Conservation (phyloP, 2,329 filamentous ascomycete species). For the Lachnellula suecica region DNA sequence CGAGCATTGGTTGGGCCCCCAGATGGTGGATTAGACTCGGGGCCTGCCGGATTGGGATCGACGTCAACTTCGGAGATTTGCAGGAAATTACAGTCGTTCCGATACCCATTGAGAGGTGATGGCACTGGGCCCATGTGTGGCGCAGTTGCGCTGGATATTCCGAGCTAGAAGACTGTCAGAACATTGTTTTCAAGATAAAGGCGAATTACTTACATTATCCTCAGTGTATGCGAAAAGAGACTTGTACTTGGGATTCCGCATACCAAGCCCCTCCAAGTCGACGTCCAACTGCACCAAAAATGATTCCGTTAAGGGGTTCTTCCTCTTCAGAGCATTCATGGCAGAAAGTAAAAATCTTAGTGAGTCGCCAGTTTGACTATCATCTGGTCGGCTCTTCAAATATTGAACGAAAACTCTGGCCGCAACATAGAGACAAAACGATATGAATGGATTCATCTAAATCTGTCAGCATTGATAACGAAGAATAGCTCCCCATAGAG, state of each 20-base stretch:
- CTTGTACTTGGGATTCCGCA: conserved; percentile 56
- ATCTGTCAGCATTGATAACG: conserved; percentile 18
- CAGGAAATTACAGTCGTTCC: conserved; percentile 19
- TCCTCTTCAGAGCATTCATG: conserved; percentile 84
- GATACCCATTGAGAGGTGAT: neutral
- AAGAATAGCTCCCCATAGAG: neutral
- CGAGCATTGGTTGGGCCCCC: neutral
- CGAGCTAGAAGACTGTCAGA: conserved; percentile 24
- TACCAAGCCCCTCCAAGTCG: conserved; percentile 74
- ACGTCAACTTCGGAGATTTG: conserved; percentile 10
- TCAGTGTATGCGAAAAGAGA: conserved; percentile 48
- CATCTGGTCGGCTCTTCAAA: conserved; percentile 88
- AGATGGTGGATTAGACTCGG: conserved; percentile 10
- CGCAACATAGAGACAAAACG: conserved; percentile 94
- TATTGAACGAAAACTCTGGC: conserved; percentile 95
- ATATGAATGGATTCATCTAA: conserved; percentile 93
- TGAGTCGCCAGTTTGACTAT: conserved; percentile 74
- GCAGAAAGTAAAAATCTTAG: conserved; percentile 88
- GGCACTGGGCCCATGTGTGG: conserved; percentile 10
- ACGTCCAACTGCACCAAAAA: conserved; percentile 93
- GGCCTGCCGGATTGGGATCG: conserved; percentile 9
- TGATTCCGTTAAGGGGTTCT: conserved; percentile 89
- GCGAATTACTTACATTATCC: conserved; percentile 33
- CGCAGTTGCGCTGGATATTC: conserved; percentile 20
- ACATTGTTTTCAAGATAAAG: neutral